Evolutionary conservation across 495 filamentous ascomycete genomes (phyloP).

Genomic region (Aspergillus ostianus): DNA sequence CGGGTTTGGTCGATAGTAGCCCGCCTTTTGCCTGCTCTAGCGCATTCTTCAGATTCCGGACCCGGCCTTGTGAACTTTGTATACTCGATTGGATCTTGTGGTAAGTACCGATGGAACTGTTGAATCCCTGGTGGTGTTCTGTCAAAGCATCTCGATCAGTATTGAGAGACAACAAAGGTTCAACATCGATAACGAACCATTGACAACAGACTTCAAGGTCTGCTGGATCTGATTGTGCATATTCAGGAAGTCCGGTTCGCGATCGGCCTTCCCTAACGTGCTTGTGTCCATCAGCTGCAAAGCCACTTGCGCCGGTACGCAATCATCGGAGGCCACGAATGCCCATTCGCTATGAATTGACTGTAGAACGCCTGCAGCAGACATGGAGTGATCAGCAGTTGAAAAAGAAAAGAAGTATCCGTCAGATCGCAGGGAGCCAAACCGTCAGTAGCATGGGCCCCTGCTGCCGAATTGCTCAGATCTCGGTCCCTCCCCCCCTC

Average conservation of each 20-base stretch:
- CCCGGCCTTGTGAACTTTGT: constrained; percentile 78
- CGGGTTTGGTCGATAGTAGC: constrained; percentile 82
- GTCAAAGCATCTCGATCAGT: neutral
- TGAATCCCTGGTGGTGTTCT: constrained; percentile 99
- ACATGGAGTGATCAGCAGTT: neutral
- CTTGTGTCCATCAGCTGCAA: constrained; percentile 91
- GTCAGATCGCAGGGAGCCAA: constrained; percentile 8
- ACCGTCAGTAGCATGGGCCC: constrained; percentile 45
- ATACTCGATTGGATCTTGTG: constrained; percentile 97
- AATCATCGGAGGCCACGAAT: constrained; percentile 82
- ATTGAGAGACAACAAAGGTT: neutral
- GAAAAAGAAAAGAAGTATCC: neutral
- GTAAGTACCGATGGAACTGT: constrained; percentile 97
- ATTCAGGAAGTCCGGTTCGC: constrained; percentile 77
- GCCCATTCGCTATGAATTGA: constrained; percentile 87
- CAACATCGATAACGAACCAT: constrained; percentile 43
- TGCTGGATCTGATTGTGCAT: constrained; percentile 83
- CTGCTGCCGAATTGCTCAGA: constrained; percentile 13
- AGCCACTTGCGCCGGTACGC: constrained; percentile 88
- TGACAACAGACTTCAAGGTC: constrained; percentile 91
- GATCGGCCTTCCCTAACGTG: constrained; percentile 84
- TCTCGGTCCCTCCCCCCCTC: constrained; percentile 22
- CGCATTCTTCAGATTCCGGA: constrained; percentile 77
- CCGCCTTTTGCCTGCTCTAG: constrained; percentile 78
- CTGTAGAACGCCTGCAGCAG: constrained; percentile 53